phyloP scores from a whole-genome alignment of 192 early-diverging fungal genomes.

The Entrophospora sp. region DNA sequence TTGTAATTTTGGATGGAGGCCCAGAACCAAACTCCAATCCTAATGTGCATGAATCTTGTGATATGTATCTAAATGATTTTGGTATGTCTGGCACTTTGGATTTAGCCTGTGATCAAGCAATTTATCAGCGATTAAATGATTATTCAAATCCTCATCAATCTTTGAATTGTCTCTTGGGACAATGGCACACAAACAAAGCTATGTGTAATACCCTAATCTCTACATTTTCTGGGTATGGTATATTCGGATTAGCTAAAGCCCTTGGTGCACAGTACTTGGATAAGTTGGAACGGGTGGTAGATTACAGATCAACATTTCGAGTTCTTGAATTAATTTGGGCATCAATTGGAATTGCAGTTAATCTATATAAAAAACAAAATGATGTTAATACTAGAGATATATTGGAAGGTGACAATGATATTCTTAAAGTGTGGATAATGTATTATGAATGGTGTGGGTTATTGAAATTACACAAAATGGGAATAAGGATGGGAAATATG shows the following conservation, averaged over 20 bases:
- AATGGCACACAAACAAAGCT: not conserved
- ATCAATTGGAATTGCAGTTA: not conserved
- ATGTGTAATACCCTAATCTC: not conserved
- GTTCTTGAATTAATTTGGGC: constrained; percentile 2
- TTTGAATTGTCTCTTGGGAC: not conserved
- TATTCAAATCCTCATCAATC: not conserved
- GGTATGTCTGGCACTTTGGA: too few species aligned
- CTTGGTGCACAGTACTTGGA: not conserved
- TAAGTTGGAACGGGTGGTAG: not conserved
- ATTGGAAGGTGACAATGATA: not conserved
- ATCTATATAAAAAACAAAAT: not conserved
- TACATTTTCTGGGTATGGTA: constrained; percentile 1
- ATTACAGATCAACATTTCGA: not conserved
- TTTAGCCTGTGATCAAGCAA: not conserved
- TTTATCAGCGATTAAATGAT: not conserved
- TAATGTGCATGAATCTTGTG: too few species aligned
- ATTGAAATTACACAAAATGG: not conserved
- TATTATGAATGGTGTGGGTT: not conserved
- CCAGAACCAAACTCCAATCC: too few species aligned
- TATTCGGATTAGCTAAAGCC: not conserved
- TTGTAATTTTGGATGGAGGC: too few species aligned
- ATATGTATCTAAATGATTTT: too few species aligned
- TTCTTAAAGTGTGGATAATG: not conserved
- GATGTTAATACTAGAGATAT: not conserved
- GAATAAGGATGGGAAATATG: not conserved